phyloP scores from a whole-genome alignment of 495 filamentous ascomycete genomes.

The Saxispiralis lemnorum region DNA sequence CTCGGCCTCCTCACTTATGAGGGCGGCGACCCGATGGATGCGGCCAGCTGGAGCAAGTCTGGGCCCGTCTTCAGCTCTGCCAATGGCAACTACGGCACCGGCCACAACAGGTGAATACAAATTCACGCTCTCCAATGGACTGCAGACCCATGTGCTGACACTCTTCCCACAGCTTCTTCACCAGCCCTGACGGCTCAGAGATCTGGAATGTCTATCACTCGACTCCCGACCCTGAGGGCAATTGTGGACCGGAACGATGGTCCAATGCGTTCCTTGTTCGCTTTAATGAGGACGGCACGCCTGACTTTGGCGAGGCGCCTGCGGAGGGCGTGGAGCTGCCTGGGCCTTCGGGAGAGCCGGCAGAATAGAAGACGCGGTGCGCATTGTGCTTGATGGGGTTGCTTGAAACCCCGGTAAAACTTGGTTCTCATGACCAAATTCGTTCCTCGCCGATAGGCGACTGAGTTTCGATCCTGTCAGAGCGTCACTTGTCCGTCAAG shows the following conservation, averaged over 20 bases:
- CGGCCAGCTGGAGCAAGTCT: slow-evolving; percentile 30
- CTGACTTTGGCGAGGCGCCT: slow-evolving; percentile 26
- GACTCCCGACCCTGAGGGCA: slow-evolving; percentile 24
- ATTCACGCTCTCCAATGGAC: not conserved
- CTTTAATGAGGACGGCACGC: slow-evolving; percentile 30
- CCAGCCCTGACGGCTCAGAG: slow-evolving; percentile 31
- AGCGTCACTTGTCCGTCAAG: no score
- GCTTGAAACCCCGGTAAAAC: no score
- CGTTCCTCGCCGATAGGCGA: no score
- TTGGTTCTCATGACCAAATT: no score
- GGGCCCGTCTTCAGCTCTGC: slow-evolving; percentile 21
- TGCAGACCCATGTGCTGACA: not conserved
- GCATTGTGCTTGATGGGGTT: no score
- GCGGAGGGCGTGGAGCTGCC: slow-evolving; percentile 4
- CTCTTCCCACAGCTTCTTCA: slow-evolving; percentile 23
- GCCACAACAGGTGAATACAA: slow-evolving; percentile 30
- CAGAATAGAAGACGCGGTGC: not conserved
- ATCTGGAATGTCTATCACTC: slow-evolving; percentile 37
- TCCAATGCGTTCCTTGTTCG: slow-evolving; percentile 32
- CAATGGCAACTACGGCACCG: slow-evolving; percentile 37
- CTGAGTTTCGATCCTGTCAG: no score
- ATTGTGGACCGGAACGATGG: slow-evolving; percentile 31
- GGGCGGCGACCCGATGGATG: slow-evolving; percentile 22
- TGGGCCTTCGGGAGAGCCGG: not conserved
- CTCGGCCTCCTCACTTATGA: slow-evolving; percentile 33